Base-by-base conservation (phyloP, 106 monocot species). In the Alisma plantagoaquatica region DNA sequence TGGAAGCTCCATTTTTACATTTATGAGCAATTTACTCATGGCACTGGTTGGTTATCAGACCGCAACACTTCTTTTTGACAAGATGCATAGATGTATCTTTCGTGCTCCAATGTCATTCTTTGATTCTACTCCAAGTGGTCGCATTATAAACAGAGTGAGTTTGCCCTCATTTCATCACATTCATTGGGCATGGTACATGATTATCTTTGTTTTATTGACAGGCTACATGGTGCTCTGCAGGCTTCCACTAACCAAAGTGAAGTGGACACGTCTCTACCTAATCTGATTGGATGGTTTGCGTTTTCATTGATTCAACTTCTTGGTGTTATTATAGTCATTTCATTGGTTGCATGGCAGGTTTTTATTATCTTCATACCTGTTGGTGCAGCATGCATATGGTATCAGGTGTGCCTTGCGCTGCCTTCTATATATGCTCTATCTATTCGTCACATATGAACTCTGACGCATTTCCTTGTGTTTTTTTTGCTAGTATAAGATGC, bases 221-320 rank as follows among this genome's bases (percentile, higher is more conserved):
- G n/a, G n/a, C n/a, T n/a, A n/a, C n/a, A n/a, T n/a, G n/a, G n/a
- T n/a, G n/a, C n/a, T n/a, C n/a, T 71, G 23, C 79, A 93, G 92
- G 51, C 77, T 52, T 83, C 87, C 14, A 75, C 74, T 29, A 87
- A 93, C 61, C 92, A 93, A 55, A 83, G 71, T 54, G 76, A 71
- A 20, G 63, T 93, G 33, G 92, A 93, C 41, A 83, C 79, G 14
- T 86, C 86, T 49, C 79, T 93, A 51, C 87, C 92, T 11, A 83
- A 79, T 71, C 79, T 82, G 64, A 43, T 93, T 25, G 92, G 79
- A 4, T 82, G 92, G 70, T 59, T 87, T 31, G 69, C 73, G 16
- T 87, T 87, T 29, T 76, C 92, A 32, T 70, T 87, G 53, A 64
- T 93, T 63, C 87, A 93, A 60, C 86, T 93, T 16, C 51, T 87